Evolutionary conservation across 768 basidiomycete species (phyloP).

Genomic region (Calocybe gangraenosa): DNA sequence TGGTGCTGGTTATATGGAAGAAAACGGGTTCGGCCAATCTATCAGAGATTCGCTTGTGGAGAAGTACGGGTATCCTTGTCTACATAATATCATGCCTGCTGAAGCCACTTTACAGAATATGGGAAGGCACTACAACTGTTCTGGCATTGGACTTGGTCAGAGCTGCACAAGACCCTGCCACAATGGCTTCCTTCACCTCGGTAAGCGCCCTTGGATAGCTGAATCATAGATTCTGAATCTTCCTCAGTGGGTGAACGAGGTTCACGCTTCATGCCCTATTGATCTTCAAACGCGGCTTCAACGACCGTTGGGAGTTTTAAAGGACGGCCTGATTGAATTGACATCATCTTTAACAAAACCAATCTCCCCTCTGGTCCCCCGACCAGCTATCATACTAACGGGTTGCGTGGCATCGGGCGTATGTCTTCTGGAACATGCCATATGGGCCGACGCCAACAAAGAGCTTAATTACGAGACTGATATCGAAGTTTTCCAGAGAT

Average conservation of each 20-base stretch:
- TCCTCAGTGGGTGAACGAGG: constrained; percentile 47
- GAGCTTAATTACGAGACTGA: constrained; percentile 36
- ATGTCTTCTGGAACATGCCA: constrained; percentile 65
- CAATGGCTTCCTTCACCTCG: constrained; percentile 42
- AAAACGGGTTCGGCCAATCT: constrained; percentile 65
- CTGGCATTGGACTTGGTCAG: constrained; percentile 65
- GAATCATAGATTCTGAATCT: not conserved
- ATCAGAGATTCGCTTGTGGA: constrained; percentile 73
- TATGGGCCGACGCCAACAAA: constrained; percentile 44
- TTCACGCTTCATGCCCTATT: constrained; percentile 39
- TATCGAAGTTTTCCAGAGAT: constrained; percentile 48
- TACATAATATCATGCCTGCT: not conserved
- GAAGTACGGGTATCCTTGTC: constrained; percentile 32
- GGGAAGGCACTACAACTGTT: constrained; percentile 74
- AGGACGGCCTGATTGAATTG: constrained; percentile 37
- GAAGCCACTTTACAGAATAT: constrained; percentile 46
- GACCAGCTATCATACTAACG: constrained; percentile 55
- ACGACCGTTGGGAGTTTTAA: constrained; percentile 28
- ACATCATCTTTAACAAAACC: constrained; percentile 33
- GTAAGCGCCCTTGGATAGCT: constrained; percentile 31
- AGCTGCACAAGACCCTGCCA: constrained; percentile 40
- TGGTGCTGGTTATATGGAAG: constrained; percentile 83
- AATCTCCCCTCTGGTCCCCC: constrained; percentile 44
- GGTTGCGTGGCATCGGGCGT: constrained; percentile 50
- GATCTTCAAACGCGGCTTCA: constrained; percentile 24